phyloP scores from a whole-genome alignment of 1,139 yeast genomes.

The Suhomyces coccinellae region DNA sequence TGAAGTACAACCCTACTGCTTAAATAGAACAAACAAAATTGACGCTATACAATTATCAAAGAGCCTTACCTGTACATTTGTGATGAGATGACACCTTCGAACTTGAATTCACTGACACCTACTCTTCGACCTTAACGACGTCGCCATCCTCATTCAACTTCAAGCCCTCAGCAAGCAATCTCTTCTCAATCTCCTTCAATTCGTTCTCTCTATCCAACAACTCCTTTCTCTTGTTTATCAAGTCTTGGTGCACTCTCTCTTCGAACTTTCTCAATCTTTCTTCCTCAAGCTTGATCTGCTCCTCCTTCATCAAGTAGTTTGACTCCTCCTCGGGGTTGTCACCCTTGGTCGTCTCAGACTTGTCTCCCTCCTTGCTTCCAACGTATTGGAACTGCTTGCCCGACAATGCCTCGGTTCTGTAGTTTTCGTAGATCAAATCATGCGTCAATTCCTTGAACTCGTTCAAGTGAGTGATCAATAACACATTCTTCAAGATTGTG shows the following conservation, averaged over 20 bases:
- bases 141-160: conserved; percentile 46
- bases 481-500: conserved; percentile 61
- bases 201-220: conserved; percentile 87
- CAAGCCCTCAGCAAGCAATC: conserved; percentile 61
- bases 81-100: not conserved
- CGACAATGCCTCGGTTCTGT: conserved; percentile 66
- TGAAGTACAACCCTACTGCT: conserved; percentile 42
- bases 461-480: conserved; percentile 75
- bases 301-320: conserved; percentile 66
- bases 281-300: conserved; percentile 77
- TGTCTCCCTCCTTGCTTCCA: conserved; percentile 21
- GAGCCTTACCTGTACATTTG: conserved; percentile 1
- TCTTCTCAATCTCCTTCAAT: conserved; percentile 75
- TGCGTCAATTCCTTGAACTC: conserved; percentile 74
- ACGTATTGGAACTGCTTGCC: conserved; percentile 49
- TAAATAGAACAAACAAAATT: conserved; percentile 5
- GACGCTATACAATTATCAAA: conserved; percentile 3
- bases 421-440: conserved; percentile 64
- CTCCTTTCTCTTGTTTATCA: conserved; percentile 80
- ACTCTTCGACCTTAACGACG: conserved; percentile 31
- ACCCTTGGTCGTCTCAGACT: conserved; percentile 14
- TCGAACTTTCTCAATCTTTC: conserved; percentile 77
- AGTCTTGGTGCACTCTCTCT: conserved; percentile 86
- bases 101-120: no score
- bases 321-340: conserved; percentile 33